Base-by-base conservation (phyloP, 352 stramenopile species). In the Globisporangium cystogenes region DNA sequence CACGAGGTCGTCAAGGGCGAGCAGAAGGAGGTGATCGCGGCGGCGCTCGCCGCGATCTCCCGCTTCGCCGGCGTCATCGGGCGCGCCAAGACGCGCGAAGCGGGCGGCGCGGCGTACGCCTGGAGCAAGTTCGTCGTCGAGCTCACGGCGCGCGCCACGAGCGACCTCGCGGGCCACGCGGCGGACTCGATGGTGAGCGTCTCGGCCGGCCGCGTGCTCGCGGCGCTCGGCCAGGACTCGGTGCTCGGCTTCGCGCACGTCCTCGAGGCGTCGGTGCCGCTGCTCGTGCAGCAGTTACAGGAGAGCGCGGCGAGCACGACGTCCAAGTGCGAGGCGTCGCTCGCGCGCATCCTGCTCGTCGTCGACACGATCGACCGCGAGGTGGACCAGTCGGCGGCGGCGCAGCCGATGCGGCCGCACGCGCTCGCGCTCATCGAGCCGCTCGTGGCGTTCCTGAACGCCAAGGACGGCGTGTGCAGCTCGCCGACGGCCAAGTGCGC, bases 121-220 rank as follows among this genome's bases (percentile, higher is more conserved):
- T 95, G 84, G 84, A 90, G 62, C 59, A 88, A 92, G 55, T 93
- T 92, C 62, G 80, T 95, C 8, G 78, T 91, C 24, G 78, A 90
- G 45, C 66, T 90, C 27, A 86, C 76, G 14, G 74, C 77, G 24
- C 78, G 81, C 41, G 76, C 82, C 10, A 76, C 65, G 5, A 66
- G 79, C 7, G 79, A 95, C 49, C 60, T 95, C 42, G 57, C 65
- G 14, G 76, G 82, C 23, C 67, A 94, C 51, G 78, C 84, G n/a
- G 61, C 79, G 3, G 82, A 95, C 57, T 95, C 84, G 20, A 72
- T 95, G 52, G 77, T 87, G 36, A 88, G 80, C 51, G 72, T 84
- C 8, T 91, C 81, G 18, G 84, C 84, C 8, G 78, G 82, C 37
- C 66, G 80, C 7, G 75, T 91, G 42, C 65, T 95, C 11, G 74